Conservation (phyloP, 2,329 filamentous ascomycete species). For the Penicillium verrucosum region DNA sequence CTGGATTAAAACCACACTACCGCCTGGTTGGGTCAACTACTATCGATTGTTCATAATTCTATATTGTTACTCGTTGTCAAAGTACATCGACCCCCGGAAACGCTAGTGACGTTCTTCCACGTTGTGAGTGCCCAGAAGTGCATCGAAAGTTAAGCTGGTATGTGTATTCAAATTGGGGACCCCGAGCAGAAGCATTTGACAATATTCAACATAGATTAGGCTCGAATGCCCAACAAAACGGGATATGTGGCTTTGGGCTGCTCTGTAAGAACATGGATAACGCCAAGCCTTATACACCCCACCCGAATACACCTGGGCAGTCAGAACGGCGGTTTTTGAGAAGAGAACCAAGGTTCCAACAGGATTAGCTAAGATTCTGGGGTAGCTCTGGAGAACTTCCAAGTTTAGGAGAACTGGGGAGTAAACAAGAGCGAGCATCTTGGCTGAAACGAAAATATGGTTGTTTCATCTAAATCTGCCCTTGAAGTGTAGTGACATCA, state of each 20-base stretch:
- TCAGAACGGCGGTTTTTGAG: neutral
- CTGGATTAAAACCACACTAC: neutral
- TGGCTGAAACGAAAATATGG: neutral
- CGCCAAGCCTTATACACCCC: neutral
- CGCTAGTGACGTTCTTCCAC: too few relatives aligned
- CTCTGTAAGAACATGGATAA: neutral
- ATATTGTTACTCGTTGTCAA: neutral
- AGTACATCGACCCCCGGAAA: too few relatives aligned
- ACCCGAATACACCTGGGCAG: neutral
- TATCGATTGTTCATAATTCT: neutral
- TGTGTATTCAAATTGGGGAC: too few relatives aligned
- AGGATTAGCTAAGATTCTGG: neutral
- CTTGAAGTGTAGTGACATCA: constrained; percentile 7
- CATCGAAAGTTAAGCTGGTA: neutral
- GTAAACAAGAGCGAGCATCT: neutral
- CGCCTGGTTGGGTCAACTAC: neutral
- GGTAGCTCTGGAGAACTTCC: neutral
- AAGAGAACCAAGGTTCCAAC: constrained; percentile 1
- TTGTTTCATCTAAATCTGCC: neutral
- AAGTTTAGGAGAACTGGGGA: neutral
- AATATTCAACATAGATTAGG: neutral
- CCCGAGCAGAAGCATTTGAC: neutral
- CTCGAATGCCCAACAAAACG: neutral
- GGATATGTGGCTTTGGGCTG: neutral
- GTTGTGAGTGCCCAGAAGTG: neutral